Conservation (phyloP, 148 eudicot genomes). For the Silene latifolia region DNA sequence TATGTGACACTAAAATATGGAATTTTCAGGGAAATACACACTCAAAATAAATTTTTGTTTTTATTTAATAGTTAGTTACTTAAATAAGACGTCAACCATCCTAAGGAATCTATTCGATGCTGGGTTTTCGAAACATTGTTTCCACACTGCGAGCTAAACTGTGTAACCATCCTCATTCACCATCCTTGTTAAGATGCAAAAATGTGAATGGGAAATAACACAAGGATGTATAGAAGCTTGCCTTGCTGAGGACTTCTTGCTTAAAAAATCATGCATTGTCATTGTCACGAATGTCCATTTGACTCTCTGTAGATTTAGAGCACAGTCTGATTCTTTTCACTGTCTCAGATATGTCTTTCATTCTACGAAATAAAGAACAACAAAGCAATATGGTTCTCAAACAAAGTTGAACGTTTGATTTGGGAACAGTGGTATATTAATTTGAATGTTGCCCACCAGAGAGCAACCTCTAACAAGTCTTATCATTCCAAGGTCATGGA, state of each 20-base stretch:
- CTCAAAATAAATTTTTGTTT: neutral
- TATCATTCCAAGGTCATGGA: slow-evolving; percentile 73
- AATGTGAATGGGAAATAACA: neutral
- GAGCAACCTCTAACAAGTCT: slow-evolving; percentile 65
- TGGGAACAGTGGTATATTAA: slow-evolving; percentile 99
- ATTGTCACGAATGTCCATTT: neutral
- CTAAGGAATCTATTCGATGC: neutral
- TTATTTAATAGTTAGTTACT: no score
- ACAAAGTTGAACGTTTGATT: slow-evolving; percentile 74
- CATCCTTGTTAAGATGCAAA: neutral
- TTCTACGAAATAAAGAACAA: slow-evolving; percentile 91
- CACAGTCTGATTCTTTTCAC: neutral
- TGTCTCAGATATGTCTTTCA: slow-evolving; percentile 76
- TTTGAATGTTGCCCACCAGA: slow-evolving; percentile 76
- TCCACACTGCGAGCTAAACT: neutral
- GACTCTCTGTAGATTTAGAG: neutral
- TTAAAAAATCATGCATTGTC: neutral
- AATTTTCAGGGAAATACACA: neutral
- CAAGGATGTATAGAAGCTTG: neutral
- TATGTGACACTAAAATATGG: neutral
- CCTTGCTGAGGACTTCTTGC: slow-evolving; percentile 2
- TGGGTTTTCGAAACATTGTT: neutral
- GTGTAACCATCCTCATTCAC: neutral
- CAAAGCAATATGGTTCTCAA: slow-evolving; percentile 82
- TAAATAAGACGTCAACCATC: neutral